Evolutionary conservation across 2,329 filamentous ascomycete species (phyloP).

Genomic region (Hymenoscyphus infarciens): DNA sequence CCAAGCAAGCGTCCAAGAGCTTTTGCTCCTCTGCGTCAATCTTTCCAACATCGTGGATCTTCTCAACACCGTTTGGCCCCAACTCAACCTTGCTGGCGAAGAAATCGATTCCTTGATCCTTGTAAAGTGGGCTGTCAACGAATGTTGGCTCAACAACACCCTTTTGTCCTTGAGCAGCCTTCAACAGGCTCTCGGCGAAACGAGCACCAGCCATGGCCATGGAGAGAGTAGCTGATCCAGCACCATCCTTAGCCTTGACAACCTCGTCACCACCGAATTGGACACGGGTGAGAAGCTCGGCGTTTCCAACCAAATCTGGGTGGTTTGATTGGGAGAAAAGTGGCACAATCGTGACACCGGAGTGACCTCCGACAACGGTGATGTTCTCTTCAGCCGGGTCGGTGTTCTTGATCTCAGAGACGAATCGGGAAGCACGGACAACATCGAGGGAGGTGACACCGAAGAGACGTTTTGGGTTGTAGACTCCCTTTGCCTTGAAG

Average conservation of each 20-base stretch:
- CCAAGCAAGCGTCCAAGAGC: slow-evolving; percentile 80
- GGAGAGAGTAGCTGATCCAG: slow-evolving; percentile 93
- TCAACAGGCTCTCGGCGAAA: slow-evolving; percentile 86
- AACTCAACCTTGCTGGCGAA: slow-evolving; percentile 95
- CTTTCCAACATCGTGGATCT: slow-evolving; percentile 85
- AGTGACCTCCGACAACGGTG: slow-evolving; percentile 95
- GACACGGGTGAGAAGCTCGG: slow-evolving; percentile 77
- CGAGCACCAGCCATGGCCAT: slow-evolving; percentile 94
- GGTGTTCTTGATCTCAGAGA: slow-evolving; percentile 86
- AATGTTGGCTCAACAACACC: slow-evolving; percentile 94
- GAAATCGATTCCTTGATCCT: slow-evolving; percentile 97
- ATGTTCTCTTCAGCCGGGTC: slow-evolving; percentile 93
- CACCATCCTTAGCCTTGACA: slow-evolving; percentile 97
- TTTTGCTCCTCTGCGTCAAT: slow-evolving; percentile 83
- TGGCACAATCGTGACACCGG: slow-evolving; percentile 95
- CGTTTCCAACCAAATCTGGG: slow-evolving; percentile 74
- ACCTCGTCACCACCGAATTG: slow-evolving; percentile 99
- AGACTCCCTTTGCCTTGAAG: slow-evolving; percentile 92
- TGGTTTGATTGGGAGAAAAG: slow-evolving; percentile 93
- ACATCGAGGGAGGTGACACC: slow-evolving; percentile 99
- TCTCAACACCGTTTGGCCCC: slow-evolving; percentile 91
- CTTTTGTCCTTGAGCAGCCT: slow-evolving; percentile 89
- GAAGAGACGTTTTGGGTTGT: slow-evolving; percentile 99
- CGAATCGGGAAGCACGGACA: slow-evolving; percentile 96
- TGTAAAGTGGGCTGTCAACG: slow-evolving; percentile 95